Evolutionary conservation across 148 eudicot species (phyloP).

Genomic region (Vaccinium corymbosum): DNA sequence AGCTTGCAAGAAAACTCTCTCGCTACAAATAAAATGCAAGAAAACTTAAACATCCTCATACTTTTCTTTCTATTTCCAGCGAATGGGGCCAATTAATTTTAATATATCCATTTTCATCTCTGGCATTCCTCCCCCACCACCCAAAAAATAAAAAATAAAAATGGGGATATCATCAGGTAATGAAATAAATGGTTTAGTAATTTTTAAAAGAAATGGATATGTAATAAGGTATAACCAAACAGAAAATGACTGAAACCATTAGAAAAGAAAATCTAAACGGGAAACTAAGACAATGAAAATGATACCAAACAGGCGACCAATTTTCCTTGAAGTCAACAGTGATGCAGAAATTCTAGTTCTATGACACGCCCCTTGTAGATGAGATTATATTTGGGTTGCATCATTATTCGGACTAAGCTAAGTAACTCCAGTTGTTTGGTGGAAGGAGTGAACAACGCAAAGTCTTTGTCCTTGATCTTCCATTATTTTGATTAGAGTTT

Average conservation of each 20-base stretch:
- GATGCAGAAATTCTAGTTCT: neutral
- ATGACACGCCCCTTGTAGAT: neutral
- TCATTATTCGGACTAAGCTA: neutral
- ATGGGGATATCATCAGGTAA: neutral
- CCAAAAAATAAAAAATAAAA: neutral
- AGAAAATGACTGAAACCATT: neutral
- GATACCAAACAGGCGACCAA: neutral
- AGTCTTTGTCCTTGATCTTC: neutral
- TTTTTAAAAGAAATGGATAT: neutral
- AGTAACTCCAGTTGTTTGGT: neutral
- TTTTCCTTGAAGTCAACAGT: neutral
- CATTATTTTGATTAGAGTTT: neutral
- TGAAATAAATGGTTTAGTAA: neutral
- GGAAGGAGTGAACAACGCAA: neutral
- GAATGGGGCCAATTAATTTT: neutral
- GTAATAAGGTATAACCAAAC: neutral
- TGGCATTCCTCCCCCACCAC: neutral
- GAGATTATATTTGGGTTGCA: neutral
- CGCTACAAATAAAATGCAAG: too few species aligned
- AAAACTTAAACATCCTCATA: neutral
- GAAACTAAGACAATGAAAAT: neutral
- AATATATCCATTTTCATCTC: neutral
- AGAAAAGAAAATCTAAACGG: neutral
- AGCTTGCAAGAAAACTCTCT: too few species aligned
- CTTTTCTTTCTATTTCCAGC: neutral